Evolutionary conservation across 768 basidiomycete species (phyloP), one percentile per base, ranked within the genome.

Genomic region (Russula lepida): DNA sequence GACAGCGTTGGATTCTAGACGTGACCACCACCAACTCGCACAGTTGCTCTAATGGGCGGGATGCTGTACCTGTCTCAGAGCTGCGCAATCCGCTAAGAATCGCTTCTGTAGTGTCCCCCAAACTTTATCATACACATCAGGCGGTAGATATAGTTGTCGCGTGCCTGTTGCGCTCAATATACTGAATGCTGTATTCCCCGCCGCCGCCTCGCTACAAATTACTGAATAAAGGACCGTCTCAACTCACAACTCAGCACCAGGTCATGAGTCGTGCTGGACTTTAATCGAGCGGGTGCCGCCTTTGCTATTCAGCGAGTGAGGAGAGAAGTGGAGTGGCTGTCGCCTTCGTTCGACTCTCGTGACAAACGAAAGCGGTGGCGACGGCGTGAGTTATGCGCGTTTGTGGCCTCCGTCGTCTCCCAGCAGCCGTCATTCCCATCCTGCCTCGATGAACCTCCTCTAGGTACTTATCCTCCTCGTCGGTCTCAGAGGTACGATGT

Each of bases 401-500:
- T 11, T 35, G 33, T n/a, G n/a, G n/a, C 35, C 41, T 46, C 41
- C 39, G 17, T 23, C 44, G 44, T 25, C 46, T 47, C 6, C 23
- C 9, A 50, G 15, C 49, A 13, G 27, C 49, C 30, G 9, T n/a
- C 49, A 28, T 23, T 21, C 13, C 6, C 33, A 12, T 35, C 30
- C 17, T 2, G 35, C 35, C 19, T 52, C 50, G n/a, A 52, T 52
- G 50, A 52, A 33, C 8, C 15, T 15, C 50, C 7, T 9, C 33
- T 35, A 52, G 35, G 6, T 17, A 1, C 33, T 33, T n/a, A 12
- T 27, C n/a, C 2, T 21, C 49, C 11, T 11, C 6, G n/a, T n/a
- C 25, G 35, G 35, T n/a, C 53, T 28, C 27, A 30, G 23, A 47
- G n/a, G 37, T n/a, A 49, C 30, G 11, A 65, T 63, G 64, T 65